phyloP scores from a whole-genome alignment of 2,329 filamentous ascomycete genomes.

The Colletotrichum trifolii region DNA sequence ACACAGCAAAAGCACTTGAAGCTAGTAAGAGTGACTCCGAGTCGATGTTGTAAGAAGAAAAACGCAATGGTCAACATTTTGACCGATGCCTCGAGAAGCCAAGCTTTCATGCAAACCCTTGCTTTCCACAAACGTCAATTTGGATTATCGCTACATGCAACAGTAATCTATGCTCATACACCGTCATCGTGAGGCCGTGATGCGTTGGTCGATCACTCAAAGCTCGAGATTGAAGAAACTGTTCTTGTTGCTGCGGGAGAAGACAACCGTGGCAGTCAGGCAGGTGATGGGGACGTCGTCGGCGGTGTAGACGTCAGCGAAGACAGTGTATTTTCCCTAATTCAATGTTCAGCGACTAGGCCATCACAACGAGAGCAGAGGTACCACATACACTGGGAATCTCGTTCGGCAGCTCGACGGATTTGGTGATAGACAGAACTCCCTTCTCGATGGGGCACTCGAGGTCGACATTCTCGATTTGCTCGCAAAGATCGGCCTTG shows the following conservation, averaged over 20 bases:
- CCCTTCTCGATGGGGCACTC: constrained; percentile 90
- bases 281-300: constrained; percentile 85
- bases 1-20: constrained; percentile 9
- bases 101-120: constrained; percentile 28
- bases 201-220: constrained; percentile 39
- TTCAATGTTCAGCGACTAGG: constrained; percentile 38
- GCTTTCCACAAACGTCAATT: constrained; percentile 5
- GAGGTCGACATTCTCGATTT: constrained; percentile 87
- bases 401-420: constrained; percentile 84
- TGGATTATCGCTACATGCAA: constrained; percentile 31
- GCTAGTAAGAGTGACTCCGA: background rate
- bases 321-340: constrained; percentile 89
- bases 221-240: constrained; percentile 54
- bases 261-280: constrained; percentile 78
- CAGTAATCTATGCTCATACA: constrained; percentile 30
- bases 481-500: constrained; percentile 86
- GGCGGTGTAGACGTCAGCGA: constrained; percentile 83
- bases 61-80: constrained; percentile 18
- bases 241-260: constrained; percentile 56
- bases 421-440: constrained; percentile 77
- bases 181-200: constrained; percentile 30
- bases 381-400: constrained; percentile 82
- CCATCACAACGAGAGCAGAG: background rate
- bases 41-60: constrained; percentile 6
- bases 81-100: constrained; percentile 27